phyloP scores from a whole-genome alignment of 257 asterid species.

The Fraxinus quadrangulata region DNA sequence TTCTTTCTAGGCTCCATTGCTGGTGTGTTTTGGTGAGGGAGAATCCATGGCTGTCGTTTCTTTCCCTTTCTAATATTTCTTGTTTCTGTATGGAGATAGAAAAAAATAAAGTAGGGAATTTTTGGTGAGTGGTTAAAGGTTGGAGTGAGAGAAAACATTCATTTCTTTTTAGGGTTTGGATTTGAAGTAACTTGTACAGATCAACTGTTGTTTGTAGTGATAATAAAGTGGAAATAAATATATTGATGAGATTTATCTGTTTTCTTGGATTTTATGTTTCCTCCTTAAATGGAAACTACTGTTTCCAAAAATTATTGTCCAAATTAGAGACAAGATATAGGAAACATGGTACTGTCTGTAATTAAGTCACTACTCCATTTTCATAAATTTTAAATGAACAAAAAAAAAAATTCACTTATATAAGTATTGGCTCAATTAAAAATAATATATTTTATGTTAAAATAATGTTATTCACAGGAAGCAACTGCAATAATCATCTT shows the following conservation, averaged over 20 bases:
- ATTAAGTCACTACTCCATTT: no score
- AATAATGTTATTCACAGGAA: no score
- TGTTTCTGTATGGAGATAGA: conserved; percentile 20
- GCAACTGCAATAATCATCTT: no score
- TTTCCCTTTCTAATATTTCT: conserved; percentile 25
- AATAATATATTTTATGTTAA: no score
- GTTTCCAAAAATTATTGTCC: not conserved
- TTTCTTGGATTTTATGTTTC: not conserved
- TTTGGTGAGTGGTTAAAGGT: conserved; percentile 47
- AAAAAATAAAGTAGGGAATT: conserved; percentile 22
- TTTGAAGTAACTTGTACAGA: conserved; percentile 50
- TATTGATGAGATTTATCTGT: not conserved
- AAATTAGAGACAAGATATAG: no score
- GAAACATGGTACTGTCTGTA: no score
- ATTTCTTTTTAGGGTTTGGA: conserved; percentile 45
- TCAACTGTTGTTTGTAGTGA: conserved; percentile 39
- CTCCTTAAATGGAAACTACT: not conserved
- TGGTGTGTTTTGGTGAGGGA: conserved; percentile 43
- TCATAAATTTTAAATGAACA: no score
- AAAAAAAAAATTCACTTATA: no score
- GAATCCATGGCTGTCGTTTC: conserved; percentile 28
- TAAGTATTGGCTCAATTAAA: no score
- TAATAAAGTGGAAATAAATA: conserved; percentile 19
- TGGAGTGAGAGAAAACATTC: conserved; percentile 36
- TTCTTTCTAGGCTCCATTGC: conserved; percentile 44